phyloP scores from a whole-genome alignment of 257 asterid genomes.

The Agastache rugosa region DNA sequence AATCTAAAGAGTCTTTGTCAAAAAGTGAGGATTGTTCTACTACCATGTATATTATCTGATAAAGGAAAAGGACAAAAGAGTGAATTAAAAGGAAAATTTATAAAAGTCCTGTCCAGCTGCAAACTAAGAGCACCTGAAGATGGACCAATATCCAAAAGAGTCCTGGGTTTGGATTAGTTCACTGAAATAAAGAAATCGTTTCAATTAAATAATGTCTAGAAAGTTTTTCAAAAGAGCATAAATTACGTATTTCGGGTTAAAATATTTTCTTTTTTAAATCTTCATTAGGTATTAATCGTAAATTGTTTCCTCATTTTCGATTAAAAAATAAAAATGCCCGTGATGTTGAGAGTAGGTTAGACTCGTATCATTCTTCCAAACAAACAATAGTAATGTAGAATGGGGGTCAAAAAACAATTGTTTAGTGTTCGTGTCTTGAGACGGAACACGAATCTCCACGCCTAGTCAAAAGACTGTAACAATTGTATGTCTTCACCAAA shows the following conservation, averaged over 20 bases:
- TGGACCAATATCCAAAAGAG: not conserved
- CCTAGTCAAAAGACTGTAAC: not conserved
- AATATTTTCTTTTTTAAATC: not conserved
- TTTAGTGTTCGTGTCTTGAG: not conserved
- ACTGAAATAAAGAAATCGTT: not conserved
- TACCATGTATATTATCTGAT: not conserved
- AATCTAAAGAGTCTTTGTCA: not conserved
- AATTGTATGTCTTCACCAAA: not conserved
- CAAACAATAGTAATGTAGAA: not conserved
- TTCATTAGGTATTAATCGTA: not conserved
- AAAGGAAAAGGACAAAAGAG: not conserved
- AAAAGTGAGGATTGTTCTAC: constrained; percentile 12
- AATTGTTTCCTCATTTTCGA: not conserved
- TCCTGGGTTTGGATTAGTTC: not conserved
- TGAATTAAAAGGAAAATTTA: not conserved
- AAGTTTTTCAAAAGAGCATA: not conserved
- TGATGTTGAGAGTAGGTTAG: not conserved
- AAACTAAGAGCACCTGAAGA: constrained; percentile 4
- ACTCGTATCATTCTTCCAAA: not conserved
- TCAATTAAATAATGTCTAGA: not conserved
- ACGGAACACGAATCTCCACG: not conserved
- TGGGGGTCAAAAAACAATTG: not conserved
- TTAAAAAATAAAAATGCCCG: not conserved
- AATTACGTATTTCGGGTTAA: not conserved
- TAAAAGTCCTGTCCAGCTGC: not conserved